These are phyloP conservation scores for Phyllosticta ampelicida DNA, from an alignment of 2,329 filamentous ascomycete species.

Conservation along the genomic window DNA sequence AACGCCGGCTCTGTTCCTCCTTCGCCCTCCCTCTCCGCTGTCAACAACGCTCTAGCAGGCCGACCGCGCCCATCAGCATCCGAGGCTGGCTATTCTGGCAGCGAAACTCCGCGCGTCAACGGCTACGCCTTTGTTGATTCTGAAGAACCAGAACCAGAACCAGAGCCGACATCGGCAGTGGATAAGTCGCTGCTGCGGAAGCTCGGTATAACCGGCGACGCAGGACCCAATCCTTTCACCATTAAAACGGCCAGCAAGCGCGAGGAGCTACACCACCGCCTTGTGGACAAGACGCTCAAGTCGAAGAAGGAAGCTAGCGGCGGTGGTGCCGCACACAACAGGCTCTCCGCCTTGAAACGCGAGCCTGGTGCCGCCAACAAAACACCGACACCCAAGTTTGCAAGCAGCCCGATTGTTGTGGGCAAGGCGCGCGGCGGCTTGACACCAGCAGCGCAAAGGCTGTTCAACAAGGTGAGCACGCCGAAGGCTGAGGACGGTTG, in stretches of 20 bases:
- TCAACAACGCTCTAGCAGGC: conserved; percentile 75
- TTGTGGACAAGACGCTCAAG: conserved; percentile 52
- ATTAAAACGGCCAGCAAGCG: conserved; percentile 63
- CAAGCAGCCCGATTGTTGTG: conserved; percentile 34
- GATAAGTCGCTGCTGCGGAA: conserved; percentile 65
- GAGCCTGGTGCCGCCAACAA: conserved; percentile 15
- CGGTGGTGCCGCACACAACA: background rate
- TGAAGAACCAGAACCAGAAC: conserved; percentile 24
- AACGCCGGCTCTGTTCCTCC: conserved; percentile 39
- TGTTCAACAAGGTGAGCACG: conserved; percentile 25
- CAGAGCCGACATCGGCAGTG: conserved; percentile 36
- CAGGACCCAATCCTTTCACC: conserved; percentile 57
- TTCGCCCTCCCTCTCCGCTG: conserved; percentile 72
- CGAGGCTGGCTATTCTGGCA: conserved; percentile 42
- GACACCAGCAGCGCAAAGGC: conserved; percentile 36
- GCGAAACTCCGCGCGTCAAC: conserved; percentile 81
- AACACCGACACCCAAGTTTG: conserved; percentile 56
- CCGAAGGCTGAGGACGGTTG: conserved; percentile 22
- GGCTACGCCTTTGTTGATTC: conserved; percentile 78
- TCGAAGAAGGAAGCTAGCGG: background rate
- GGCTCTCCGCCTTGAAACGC: background rate
- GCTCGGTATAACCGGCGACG: conserved; percentile 34
- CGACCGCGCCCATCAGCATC: conserved; percentile 37
- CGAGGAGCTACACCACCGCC: conserved; percentile 72
- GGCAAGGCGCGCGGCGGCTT: conserved; percentile 41